Percentiles rank a stretch among this genome's conserved stretches.
phyloP scores from a whole-genome alignment of 371 early-diverging fungal genomes.

The Mucor piriformis region DNA sequence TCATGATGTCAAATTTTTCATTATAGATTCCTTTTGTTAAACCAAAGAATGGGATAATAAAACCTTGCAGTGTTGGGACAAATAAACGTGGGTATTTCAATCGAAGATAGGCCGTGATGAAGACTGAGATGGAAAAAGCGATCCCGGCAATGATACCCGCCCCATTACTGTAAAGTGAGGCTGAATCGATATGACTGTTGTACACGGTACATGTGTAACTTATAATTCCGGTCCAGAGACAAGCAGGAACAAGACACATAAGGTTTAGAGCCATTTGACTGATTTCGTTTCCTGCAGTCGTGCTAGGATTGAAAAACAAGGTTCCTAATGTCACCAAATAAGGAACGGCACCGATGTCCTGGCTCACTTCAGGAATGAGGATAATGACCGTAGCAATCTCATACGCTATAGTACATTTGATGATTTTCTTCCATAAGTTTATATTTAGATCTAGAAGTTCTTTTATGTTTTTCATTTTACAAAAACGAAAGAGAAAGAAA shows the following conservation, averaged over 20 bases:
- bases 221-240: conserved; percentile 36
- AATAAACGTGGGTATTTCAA: conserved; percentile 46
- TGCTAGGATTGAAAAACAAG: conserved; percentile 43
- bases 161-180: conserved; percentile 36
- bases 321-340: conserved; percentile 42
- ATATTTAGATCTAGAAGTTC: background rate
- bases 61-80: conserved; percentile 39
- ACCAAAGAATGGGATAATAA: conserved; percentile 40
- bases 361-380: conserved; percentile 30
- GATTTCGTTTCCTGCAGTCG: conserved; percentile 41
- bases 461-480: background rate
- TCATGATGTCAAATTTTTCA: conserved; percentile 31
- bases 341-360: conserved; percentile 27
- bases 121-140: conserved; percentile 34
- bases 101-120: conserved; percentile 36
- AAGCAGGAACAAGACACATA: conserved; percentile 27
- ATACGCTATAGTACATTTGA: conserved; percentile 46
- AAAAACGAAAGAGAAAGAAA: background rate
- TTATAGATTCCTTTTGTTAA: conserved; percentile 35
- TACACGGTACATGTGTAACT: conserved; percentile 38
- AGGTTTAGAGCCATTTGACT: conserved; percentile 39
- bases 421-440: conserved; percentile 41
- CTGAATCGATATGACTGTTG: conserved; percentile 17
- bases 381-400: conserved; percentile 39
- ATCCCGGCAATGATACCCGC: conserved; percentile 42